Evolutionary conservation across 1,284 basidiomycete species (phyloP).

Genomic region (Neonothopanus nambi): DNA sequence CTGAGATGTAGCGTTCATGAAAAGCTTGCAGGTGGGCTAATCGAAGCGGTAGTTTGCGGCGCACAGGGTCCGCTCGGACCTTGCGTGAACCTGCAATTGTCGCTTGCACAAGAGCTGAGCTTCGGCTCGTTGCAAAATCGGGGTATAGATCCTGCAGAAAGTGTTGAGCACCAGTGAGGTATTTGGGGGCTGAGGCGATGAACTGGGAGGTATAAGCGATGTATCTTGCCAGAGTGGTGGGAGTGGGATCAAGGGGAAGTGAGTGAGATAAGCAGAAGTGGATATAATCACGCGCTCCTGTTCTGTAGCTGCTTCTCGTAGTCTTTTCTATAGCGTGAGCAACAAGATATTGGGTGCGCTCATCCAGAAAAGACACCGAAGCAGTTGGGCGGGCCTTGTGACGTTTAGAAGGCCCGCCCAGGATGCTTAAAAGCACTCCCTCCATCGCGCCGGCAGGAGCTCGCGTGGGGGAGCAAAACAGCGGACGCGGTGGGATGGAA

Average conservation of each 20-base stretch:
- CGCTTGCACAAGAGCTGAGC: conserved; percentile 16
- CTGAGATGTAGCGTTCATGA: not conserved
- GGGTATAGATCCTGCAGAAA: conserved; percentile 19
- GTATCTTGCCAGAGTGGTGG: conserved; percentile 20
- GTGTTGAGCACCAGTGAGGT: conserved; percentile 21
- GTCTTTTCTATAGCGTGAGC: conserved; percentile 21
- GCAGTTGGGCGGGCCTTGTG: not conserved
- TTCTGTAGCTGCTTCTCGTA: conserved; percentile 3
- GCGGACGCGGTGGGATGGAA: conserved; percentile 18
- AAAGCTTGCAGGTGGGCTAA: conserved; percentile 20
- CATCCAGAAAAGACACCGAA: conserved; percentile 10
- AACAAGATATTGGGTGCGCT: conserved; percentile 12
- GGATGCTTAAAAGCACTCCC: conserved; percentile 19
- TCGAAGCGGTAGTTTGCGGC: conserved; percentile 22
- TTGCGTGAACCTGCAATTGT: conserved; percentile 21
- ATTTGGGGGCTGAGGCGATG: conserved; percentile 23
- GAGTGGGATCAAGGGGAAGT: conserved; percentile 23
- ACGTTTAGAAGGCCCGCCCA: conserved; percentile 10
- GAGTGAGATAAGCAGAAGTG: conserved; percentile 20
- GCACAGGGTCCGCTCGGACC: conserved; percentile 17
- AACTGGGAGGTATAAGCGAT: conserved; percentile 22
- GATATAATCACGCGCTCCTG: conserved; percentile 26
- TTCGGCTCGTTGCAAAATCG: conserved; percentile 14
- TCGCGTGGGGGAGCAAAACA: conserved; percentile 18
- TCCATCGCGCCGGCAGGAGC: conserved; percentile 18